Evolutionary conservation across 2,329 filamentous ascomycete species (phyloP).

Genomic region (Nemania serpens): DNA sequence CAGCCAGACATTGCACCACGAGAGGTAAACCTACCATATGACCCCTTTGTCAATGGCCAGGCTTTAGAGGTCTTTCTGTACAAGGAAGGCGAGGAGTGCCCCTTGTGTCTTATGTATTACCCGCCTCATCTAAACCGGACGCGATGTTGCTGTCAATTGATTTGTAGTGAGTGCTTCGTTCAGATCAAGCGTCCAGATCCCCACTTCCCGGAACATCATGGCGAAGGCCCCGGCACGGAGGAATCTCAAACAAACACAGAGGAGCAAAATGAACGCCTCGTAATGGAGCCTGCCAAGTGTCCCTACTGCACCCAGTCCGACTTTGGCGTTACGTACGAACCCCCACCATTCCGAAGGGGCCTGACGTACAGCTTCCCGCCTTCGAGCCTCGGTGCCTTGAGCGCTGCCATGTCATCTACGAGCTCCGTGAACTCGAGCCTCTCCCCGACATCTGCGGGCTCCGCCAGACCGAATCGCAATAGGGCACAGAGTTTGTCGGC

Average conservation of each 20-base stretch:
- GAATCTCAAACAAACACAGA: constrained; percentile 48
- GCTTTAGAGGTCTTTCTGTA: constrained; percentile 91
- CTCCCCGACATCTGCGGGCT: constrained; percentile 46
- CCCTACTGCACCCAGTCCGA: constrained; percentile 95
- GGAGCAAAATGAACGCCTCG: constrained; percentile 66
- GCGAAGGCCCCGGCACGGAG: constrained; percentile 41
- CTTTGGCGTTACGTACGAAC: constrained; percentile 93
- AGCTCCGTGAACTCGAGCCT: constrained; percentile 72
- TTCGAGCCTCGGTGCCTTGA: constrained; percentile 53
- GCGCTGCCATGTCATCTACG: constrained; percentile 82
- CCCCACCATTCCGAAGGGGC: constrained; percentile 86
- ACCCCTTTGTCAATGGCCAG: constrained; percentile 93
- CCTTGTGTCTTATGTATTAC: constrained; percentile 96
- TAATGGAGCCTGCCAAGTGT: constrained; percentile 89
- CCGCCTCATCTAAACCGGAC: constrained; percentile 94
- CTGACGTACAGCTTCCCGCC: constrained; percentile 67
- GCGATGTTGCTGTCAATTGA: constrained; percentile 91
- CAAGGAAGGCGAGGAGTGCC: constrained; percentile 87
- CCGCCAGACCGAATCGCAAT: constrained; percentile 47
- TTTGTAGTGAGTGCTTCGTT: constrained; percentile 98
- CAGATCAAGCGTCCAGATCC: constrained; percentile 88
- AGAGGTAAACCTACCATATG: constrained; percentile 78
- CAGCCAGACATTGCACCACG: constrained; percentile 73
- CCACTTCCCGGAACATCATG: constrained; percentile 73
- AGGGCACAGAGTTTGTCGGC: constrained; percentile 72